These are phyloP conservation scores for Colletotrichum sp. DNA, from an alignment of 2,329 filamentous ascomycete genomes.

Conservation along the genomic window DNA sequence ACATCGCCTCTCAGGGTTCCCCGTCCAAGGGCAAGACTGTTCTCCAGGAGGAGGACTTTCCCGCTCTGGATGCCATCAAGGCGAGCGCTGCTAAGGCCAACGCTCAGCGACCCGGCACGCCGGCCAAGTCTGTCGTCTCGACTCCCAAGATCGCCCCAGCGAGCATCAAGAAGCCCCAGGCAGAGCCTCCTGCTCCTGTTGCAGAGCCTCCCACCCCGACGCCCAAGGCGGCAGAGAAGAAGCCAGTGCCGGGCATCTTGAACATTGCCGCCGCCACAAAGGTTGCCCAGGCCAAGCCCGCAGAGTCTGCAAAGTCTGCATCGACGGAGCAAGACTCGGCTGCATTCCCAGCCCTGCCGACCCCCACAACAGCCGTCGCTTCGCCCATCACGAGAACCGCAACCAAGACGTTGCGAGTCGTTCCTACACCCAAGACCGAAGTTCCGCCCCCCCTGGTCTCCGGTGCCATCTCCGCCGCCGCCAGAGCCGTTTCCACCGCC, in stretches of 20 bases:
- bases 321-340: slow-evolving; percentile 39
- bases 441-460: slow-evolving; percentile 40
- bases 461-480: slow-evolving; percentile 29
- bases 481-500: slow-evolving; percentile 52
- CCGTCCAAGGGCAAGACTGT: slow-evolving; percentile 27
- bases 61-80: slow-evolving; percentile 57
- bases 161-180: slow-evolving; percentile 35
- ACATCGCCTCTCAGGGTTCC: slow-evolving; percentile 46
- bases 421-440: slow-evolving; percentile 71
- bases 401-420: slow-evolving; percentile 72
- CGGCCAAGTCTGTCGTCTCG: slow-evolving; percentile 38
- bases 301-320: slow-evolving; percentile 25
- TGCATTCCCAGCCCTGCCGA: slow-evolving; percentile 57
- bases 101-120: slow-evolving; percentile 33
- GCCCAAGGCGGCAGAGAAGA: slow-evolving; percentile 37
- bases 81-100: slow-evolving; percentile 41
- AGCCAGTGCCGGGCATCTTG: slow-evolving; percentile 45
- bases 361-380: slow-evolving; percentile 49
- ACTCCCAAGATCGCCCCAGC: slow-evolving; percentile 38
- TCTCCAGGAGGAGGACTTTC: slow-evolving; percentile 68
- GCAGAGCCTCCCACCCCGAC: slow-evolving; percentile 13
- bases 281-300: slow-evolving; percentile 32
- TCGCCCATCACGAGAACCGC: slow-evolving; percentile 57
- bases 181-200: slow-evolving; percentile 13
- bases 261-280: slow-evolving; percentile 58